Evolutionary conservation across 495 filamentous ascomycete genomes (phyloP).

Genomic region (Peziza echinospora): DNA sequence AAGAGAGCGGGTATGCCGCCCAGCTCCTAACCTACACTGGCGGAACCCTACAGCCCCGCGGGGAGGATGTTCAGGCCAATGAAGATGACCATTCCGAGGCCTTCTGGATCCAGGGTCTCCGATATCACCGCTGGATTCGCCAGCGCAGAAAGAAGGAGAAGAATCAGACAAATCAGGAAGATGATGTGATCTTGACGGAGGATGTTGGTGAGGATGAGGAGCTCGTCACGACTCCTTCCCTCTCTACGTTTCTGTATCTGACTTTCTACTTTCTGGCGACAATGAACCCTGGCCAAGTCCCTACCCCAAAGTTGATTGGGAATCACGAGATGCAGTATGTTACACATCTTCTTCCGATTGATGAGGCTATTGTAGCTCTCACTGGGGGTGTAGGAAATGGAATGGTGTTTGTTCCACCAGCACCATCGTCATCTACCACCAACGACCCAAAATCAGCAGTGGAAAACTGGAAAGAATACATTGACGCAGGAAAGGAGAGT

Average conservation of each 20-base stretch:
- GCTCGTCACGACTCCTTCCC: not conserved
- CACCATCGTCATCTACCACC: not conserved
- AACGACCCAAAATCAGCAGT: not conserved
- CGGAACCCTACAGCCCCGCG: constrained; percentile 14
- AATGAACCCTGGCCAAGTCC: no score
- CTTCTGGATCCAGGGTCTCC: constrained; percentile 11
- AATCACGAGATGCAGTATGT: no score
- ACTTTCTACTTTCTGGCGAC: no score
- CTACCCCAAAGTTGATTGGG: no score
- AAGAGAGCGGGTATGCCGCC: constrained; percentile 17
- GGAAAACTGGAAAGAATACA: not conserved
- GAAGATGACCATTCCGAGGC: constrained; percentile 7
- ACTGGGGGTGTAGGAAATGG: no score
- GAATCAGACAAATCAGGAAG: not conserved
- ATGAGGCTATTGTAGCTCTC: no score
- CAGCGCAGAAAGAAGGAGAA: not conserved
- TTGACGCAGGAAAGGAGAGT: not conserved
- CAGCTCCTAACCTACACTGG: constrained; percentile 6
- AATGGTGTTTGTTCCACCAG: no score
- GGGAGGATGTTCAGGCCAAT: no score
- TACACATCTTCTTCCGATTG: no score
- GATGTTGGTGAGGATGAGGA: not conserved
- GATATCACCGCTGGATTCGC: not conserved
- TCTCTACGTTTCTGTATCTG: no score
- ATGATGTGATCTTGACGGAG: not conserved